Evolutionary conservation across 176 grass and related monocot species (phyloP).

Genomic region (Melocanna baccifera): DNA sequence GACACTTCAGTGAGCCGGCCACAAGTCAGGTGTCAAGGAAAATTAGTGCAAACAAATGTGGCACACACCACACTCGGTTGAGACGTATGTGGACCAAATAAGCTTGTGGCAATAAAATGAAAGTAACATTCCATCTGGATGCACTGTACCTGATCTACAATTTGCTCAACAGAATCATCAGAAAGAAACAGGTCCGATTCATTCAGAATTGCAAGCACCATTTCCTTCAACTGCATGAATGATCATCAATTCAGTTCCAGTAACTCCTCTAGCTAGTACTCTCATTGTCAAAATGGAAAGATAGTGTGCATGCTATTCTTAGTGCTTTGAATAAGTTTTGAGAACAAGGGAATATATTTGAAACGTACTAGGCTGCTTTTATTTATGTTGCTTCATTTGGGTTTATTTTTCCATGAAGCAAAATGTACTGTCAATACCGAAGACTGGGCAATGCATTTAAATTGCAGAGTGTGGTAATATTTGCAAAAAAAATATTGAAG

Average conservation of each 20-base stretch:
- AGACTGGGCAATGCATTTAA: neutral
- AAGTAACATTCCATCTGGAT: slow-evolving; percentile 3
- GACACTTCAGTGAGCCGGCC: neutral
- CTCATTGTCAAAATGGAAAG: neutral
- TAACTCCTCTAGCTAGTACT: neutral
- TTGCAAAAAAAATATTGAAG: neutral
- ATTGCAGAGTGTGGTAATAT: neutral
- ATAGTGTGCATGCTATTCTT: neutral
- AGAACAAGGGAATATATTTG: neutral
- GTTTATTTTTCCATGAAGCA: neutral
- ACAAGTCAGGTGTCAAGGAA: neutral
- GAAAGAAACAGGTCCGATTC: slow-evolving; percentile 76
- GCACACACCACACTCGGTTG: neutral
- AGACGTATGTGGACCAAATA: neutral
- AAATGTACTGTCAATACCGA: neutral
- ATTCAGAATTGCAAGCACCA: slow-evolving; percentile 82
- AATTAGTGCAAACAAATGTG: neutral
- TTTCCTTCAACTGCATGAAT: slow-evolving; percentile 67
- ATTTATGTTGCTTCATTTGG: neutral
- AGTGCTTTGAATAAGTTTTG: neutral
- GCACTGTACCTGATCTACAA: slow-evolving; percentile 67
- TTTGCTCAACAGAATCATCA: slow-evolving; percentile 71
- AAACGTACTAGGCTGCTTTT: neutral
- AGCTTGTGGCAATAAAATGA: neutral
- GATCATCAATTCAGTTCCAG: neutral